Base-by-base conservation (phyloP, 208 protist genomes). In the Acanthamoeba castellanii region DNA sequence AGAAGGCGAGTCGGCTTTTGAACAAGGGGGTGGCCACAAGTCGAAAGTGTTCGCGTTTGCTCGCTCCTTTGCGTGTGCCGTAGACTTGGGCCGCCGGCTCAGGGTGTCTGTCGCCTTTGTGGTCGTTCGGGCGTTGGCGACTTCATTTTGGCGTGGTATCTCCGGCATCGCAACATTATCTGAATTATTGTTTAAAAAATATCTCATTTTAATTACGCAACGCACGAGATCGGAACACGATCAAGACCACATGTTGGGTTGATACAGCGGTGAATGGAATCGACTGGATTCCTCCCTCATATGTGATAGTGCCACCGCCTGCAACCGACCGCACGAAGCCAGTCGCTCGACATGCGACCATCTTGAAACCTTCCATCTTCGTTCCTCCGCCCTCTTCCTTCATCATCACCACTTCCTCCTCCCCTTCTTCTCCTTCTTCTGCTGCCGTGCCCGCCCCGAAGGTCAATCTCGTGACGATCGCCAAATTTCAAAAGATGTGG, bases 401-500 rank as follows among this genome's bases (percentile, higher is more conserved):
- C 66, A 13, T 9, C 66, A 32, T 1, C 11, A 18, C 64, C 22
- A 72, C 66, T 3, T 37, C 22, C 20, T 9, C 16, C 6, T 30
- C 34, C 16, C 78, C 30, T 34, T 37, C 18, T 13, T 18, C 70
- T 16, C 27, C 70, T 81, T n/a, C 22, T 8, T 81, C 14, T 78
- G 3, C 13, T 78, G 14, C 30, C 22, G 34, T 13, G 45, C 16
- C 76, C 32, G 32, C 9, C 5, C 27, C 70, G 20, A 9, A 30
- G 34, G 0, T 78, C 25, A 32, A 25, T 7, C n/a, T 85, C 13
- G 47, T 59, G 8, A n/a, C 42, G 3, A 32, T 85, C 16, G 30
- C 78, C 25, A 85, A 85, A 85, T 85, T 85, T 32, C 78, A 85
- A 42, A 85, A 59, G 78, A 85, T 85, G 45, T 85, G 78, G 78